Evolutionary conservation across 148 eudicot genomes (phyloP).

Genomic region (Amaranthus hypochondriacus): DNA sequence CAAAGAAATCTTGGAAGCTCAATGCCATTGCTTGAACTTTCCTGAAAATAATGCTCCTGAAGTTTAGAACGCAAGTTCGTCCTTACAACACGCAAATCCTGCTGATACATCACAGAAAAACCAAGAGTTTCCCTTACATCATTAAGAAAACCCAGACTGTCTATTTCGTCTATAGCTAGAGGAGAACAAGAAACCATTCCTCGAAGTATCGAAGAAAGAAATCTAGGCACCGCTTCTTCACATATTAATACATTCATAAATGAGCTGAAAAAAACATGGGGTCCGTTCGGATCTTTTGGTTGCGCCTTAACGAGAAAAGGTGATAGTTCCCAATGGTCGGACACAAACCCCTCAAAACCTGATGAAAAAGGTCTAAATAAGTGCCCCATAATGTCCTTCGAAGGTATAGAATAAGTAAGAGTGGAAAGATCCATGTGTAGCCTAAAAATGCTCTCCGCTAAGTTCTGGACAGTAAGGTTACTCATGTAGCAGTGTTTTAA

Average conservation of each 20-base stretch:
- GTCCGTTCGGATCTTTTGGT: constrained; percentile 21
- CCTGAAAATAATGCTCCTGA: constrained; percentile 63
- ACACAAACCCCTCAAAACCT: constrained; percentile 42
- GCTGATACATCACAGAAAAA: constrained; percentile 59
- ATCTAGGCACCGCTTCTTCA: constrained; percentile 33
- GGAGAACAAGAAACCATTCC: constrained; percentile 64
- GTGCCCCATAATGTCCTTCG: constrained; percentile 32
- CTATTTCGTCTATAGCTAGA: constrained; percentile 57
- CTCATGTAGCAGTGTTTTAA: constrained; percentile 29
- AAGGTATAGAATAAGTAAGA: constrained; percentile 16
- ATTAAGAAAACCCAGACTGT: constrained; percentile 43
- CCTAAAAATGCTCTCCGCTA: constrained; percentile 72
- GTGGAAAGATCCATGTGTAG: constrained; percentile 39
- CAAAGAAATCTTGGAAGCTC: constrained; percentile 31
- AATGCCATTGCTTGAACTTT: constrained; percentile 16
- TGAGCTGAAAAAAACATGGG: constrained; percentile 38
- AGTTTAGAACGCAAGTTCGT: constrained; percentile 28
- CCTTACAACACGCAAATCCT: constrained; percentile 76
- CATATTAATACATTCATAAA: constrained; percentile 32
- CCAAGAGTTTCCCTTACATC: constrained; percentile 49
- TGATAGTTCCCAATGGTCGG: constrained; percentile 65
- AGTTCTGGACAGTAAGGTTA: constrained; percentile 37
- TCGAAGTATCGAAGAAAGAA: constrained; percentile 40
- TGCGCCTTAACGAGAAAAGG: constrained; percentile 43
- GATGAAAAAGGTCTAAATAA: constrained; percentile 37